Base-by-base conservation (phyloP, 352 stramenopile genomes). In the Aphanomyces invadans region DNA sequence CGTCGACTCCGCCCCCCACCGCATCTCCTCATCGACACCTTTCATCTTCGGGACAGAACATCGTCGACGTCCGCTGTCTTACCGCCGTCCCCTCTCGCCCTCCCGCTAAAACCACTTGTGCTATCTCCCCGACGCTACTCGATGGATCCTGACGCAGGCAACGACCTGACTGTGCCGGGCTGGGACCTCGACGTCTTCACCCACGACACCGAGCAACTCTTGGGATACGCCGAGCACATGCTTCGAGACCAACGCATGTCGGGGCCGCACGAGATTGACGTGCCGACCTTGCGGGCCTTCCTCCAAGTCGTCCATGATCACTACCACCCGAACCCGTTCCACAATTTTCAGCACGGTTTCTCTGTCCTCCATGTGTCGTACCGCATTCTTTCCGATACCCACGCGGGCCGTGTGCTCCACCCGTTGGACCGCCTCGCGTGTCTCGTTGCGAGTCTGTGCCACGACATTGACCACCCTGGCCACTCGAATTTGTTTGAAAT, bases 321-420 rank as follows among this genome's bases (percentile, higher is more conserved):
- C 48, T 94, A 94, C 70, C 85, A 92, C 69, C 83, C 83, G 39
- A 94, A 94, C 65, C 85, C 89, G 48, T 97, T 96, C 71, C 89
- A 97, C 76, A 96, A 95, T 77, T 97, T 92, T 67, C 51, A 89
- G 65, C 90, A 97, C 70, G 90, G 84, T 15, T 86, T 95, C 60
- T 90, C 85, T 1, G 89, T 96, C 28, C 77, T 95, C 29, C 89
- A 97, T 72, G 76, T 86, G 25, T 73, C 76, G 4, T 97, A 96
- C 62, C 62, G 92, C 25, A 75, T 97, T 49, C 69, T 97, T 17
- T 88, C 77, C 25, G 32, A 73, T 15, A 95, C 83, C 4, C 90
- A 75, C 0, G 84, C 80, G 1, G 53, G 65, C 0, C 76, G 86
- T 52, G 74, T 94, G 73, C 69, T 97, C 44, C 78, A 84, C 28